These are phyloP conservation scores for Tetrastigma voinierianum DNA, from an alignment of 164 flowering plant genomes.

Conservation along the genomic window DNA sequence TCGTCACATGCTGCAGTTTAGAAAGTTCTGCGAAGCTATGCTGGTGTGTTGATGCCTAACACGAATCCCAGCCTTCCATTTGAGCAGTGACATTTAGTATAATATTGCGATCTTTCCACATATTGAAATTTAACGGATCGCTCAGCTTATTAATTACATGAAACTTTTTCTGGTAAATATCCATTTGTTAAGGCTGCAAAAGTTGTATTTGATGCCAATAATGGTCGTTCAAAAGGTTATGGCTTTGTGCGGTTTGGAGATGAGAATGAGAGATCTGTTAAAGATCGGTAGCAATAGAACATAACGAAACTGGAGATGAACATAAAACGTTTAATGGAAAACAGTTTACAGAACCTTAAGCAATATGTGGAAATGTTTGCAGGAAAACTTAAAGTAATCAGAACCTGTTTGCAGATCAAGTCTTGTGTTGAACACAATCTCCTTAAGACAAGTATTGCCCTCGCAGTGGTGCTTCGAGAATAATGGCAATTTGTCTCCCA, in stretches of 20 bases:
- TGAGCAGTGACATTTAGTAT: constrained; percentile 93
- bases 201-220: constrained; percentile 91
- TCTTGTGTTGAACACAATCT: no score
- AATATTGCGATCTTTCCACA: constrained; percentile 84
- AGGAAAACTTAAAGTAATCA: no score
- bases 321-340: no score
- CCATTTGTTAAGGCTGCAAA: constrained; percentile 96
- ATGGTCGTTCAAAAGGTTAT: constrained; percentile 96
- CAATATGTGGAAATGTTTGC: no score
- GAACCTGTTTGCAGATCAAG: no score
- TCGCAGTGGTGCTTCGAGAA: no score
- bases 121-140: constrained; percentile 97
- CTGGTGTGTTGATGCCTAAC: no score
- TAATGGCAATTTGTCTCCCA: no score
- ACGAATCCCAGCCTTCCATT: constrained; percentile 79
- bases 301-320: no score
- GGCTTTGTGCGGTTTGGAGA: constrained; percentile 98
- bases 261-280: constrained; percentile 77
- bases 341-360: no score
- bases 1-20: constrained; percentile 74
- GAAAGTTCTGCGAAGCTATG: constrained; percentile 70
- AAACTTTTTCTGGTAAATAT: constrained; percentile 75
- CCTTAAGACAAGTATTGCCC: no score
- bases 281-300: no score
- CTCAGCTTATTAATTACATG: constrained; percentile 76